Conservation (phyloP, 1,284 basidiomycete genomes). For the Mycosarcoma maydis region DNA sequence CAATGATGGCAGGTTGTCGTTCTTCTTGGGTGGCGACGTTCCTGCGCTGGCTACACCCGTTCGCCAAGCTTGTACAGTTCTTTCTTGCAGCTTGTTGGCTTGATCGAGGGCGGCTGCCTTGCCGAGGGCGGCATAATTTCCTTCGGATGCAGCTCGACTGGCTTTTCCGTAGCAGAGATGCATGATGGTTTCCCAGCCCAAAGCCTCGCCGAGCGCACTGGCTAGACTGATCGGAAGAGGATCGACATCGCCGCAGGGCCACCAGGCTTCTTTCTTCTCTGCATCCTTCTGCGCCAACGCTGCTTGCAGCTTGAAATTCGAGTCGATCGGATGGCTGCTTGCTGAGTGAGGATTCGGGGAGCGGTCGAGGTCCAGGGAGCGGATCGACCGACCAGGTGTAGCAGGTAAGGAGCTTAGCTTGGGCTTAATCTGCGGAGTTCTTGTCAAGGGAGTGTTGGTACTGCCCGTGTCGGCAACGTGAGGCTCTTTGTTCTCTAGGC, state of each 20-base stretch:
- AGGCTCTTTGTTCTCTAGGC: conserved; percentile 9
- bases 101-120: conserved; percentile 56
- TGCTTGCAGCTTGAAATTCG: conserved; percentile 36
- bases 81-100: conserved; percentile 34
- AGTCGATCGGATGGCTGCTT: conserved; percentile 36
- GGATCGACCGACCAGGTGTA: conserved; percentile 25
- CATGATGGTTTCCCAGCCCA: conserved; percentile 66
- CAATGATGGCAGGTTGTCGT: conserved; percentile 5
- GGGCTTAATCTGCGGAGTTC: conserved; percentile 31
- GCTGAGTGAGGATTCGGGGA: conserved; percentile 17
- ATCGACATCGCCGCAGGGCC: conserved; percentile 55
- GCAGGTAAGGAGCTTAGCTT: conserved; percentile 21
- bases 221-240: conserved; percentile 55
- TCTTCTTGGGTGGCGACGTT: conserved; percentile 18
- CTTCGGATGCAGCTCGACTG: conserved; percentile 40
- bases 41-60: conserved; percentile 46
- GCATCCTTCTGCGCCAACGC: conserved; percentile 14
- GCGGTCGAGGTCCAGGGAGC: conserved; percentile 39
- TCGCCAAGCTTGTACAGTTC: conserved; percentile 51
- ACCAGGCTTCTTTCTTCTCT: conserved; percentile 51
- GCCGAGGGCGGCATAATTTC: conserved; percentile 50
- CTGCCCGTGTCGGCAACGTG: conserved; percentile 21
- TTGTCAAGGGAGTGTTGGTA: conserved; percentile 22
- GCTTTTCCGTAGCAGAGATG: conserved; percentile 62
- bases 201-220: conserved; percentile 49